Evolutionary conservation across 768 basidiomycete species (phyloP), one percentile per base, ranked within the genome.

Genomic region (Tulasnella sp.): DNA sequence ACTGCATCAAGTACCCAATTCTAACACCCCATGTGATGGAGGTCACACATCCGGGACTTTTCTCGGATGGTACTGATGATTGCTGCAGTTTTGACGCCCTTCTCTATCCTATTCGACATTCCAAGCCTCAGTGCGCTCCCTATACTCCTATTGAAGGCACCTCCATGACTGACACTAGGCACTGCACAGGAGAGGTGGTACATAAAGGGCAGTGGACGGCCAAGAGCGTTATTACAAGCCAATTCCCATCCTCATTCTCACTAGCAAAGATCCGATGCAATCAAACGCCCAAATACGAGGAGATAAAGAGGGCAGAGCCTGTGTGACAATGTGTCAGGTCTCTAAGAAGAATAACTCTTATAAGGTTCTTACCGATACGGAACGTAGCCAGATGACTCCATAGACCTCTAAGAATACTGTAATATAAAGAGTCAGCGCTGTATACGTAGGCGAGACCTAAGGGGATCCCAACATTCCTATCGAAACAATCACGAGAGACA

Each of bases 361-460:
- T 19, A 22, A n/a, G n/a, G 21, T 7, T 24, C 57, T 5, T 11
- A 59, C 91, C 91, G 15, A 93, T 73, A 50, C 91, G 84, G 78
- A 91, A 92, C 90, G 92, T 93, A 3, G 87, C 79, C 27, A 89
- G 73, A 67, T 88, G 87, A 2, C 87, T 88, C 69, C 87, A 89
- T 44, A 29, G 19, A 10, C 62, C 62, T 42, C 62, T 29, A 10
- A 60, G 62, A 30, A 60, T 60, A 7, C 62, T 63, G 25, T 25
- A 12, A 19, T 38, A 2, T 2, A 31, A 52, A 4, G 17, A 27
- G n/a, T n/a, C 21, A 15, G n/a, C 41, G 9, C 31, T 24, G 49
- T 44, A 49, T 43, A 60, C 21, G n/a, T 1, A 38, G 7, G 34
- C 5, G 5, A 38, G 15, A 5, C 5, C 5, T 12, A 0, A 22